phyloP scores from a whole-genome alignment of 495 filamentous ascomycete genomes.

The Penicillium roqueforti region DNA sequence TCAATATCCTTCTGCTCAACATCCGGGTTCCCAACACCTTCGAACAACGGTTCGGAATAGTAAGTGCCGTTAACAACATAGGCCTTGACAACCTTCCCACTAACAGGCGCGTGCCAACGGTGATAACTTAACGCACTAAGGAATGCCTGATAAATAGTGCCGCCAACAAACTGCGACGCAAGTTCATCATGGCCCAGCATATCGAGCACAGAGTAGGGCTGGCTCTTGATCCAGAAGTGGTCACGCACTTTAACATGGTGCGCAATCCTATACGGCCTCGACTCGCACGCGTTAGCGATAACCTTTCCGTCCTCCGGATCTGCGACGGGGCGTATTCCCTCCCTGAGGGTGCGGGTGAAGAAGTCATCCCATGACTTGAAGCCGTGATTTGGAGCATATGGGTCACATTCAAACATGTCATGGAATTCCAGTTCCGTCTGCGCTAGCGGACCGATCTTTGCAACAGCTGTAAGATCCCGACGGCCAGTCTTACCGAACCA shows the following conservation, averaged over 20 bases:
- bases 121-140: slow-evolving; percentile 63
- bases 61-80: slow-evolving; percentile 62
- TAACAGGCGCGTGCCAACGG: slow-evolving; percentile 65
- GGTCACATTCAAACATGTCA: slow-evolving; percentile 40
- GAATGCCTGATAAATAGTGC: slow-evolving; percentile 66
- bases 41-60: slow-evolving; percentile 58
- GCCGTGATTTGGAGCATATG: slow-evolving; percentile 43
- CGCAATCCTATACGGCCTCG: slow-evolving; percentile 35
- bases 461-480: slow-evolving; percentile 32
- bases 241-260: slow-evolving; percentile 28
- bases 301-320: slow-evolving; percentile 42
- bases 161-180: slow-evolving; percentile 51
- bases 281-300: slow-evolving; percentile 65
- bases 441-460: slow-evolving; percentile 47
- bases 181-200: slow-evolving; percentile 56
- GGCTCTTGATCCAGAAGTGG: slow-evolving; percentile 65
- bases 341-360: slow-evolving; percentile 60
- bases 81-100: slow-evolving; percentile 52
- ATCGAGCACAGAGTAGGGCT: slow-evolving; percentile 60
- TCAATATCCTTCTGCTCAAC: slow-evolving; percentile 51
- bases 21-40: slow-evolving; percentile 40
- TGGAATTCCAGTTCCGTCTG: slow-evolving; percentile 47
- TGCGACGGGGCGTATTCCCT: slow-evolving; percentile 54
- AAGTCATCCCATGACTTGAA: slow-evolving; percentile 71
- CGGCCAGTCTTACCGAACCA: slow-evolving; percentile 56